Conservation (phyloP, 129 eudicot genomes). For the Logfia minima region DNA sequence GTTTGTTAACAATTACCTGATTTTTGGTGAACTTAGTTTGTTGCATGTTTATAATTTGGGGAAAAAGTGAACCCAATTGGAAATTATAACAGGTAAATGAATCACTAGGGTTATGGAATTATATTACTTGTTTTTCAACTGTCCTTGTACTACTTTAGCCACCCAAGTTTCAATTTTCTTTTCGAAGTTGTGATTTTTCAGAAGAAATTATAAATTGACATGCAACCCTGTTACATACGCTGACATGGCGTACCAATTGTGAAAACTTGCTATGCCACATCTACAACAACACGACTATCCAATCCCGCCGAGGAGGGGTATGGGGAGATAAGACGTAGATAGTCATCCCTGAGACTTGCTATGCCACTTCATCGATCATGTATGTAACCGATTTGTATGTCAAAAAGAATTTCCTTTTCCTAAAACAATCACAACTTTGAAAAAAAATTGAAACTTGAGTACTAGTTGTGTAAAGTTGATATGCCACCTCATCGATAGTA, state of each 20-base stretch:
- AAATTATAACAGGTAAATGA: neutral
- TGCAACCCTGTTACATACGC: neutral
- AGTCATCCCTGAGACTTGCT: no score
- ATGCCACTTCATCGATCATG: no score
- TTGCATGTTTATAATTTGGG: neutral
- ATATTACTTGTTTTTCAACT: neutral
- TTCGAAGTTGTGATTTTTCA: neutral
- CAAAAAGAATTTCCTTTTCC: no score
- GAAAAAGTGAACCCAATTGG: neutral
- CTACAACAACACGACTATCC: no score
- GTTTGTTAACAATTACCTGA: neutral
- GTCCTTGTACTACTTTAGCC: neutral
- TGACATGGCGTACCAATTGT: neutral
- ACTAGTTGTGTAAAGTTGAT: no score
- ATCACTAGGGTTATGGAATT: neutral
- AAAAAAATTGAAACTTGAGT: no score
- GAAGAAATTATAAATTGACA: neutral
- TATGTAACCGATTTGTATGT: no score
- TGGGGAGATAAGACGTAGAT: no score
- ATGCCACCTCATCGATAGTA: neutral
- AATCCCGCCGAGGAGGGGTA: no score
- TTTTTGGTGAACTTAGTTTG: neutral
- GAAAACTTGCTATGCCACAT: no score
- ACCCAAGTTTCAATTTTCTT: neutral
- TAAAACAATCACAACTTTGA: no score